Evolutionary conservation across 2,329 filamentous ascomycete species (phyloP).

Genomic region (Pestalotiopsis sp.): DNA sequence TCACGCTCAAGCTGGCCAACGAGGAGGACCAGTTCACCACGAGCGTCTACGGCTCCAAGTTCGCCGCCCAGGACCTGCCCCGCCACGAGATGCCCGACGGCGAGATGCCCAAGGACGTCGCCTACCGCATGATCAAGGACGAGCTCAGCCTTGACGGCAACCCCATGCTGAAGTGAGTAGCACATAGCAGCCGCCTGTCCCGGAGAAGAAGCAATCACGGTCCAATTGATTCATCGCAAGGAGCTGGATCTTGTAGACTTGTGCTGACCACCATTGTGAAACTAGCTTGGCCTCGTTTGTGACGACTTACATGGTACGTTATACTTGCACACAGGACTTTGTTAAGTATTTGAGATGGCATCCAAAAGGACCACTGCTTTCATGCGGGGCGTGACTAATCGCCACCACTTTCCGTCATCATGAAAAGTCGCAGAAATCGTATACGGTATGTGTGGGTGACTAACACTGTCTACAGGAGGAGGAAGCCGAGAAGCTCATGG

Average conservation of each 20-base stretch:
- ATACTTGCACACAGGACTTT: constrained; percentile 9
- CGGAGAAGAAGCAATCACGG: background rate
- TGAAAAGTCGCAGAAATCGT: background rate
- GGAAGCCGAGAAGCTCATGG: constrained; percentile 94
- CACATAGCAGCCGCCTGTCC: background rate
- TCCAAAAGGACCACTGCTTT: background rate
- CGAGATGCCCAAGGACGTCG: constrained; percentile 89
- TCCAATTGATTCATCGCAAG: constrained; percentile 7
- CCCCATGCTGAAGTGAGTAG: constrained; percentile 75
- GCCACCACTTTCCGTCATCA: background rate
- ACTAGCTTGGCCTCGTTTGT: constrained; percentile 85
- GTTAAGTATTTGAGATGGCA: no score
- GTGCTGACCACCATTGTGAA: constrained; percentile 13
- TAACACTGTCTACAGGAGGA: constrained; percentile 59
- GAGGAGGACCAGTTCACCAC: constrained; percentile 66
- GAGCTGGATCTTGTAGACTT: background rate
- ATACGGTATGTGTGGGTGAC: constrained; percentile 41
- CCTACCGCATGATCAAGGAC: constrained; percentile 97
- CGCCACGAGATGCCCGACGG: constrained; percentile 82
- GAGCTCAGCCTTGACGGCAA: constrained; percentile 90
- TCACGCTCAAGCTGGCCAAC: constrained; percentile 50
- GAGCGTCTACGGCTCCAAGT: constrained; percentile 86
- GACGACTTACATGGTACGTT: constrained; percentile 86
- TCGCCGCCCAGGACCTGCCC: constrained; percentile 80
- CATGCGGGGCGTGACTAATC: background rate